phyloP scores from a whole-genome alignment of 73 alveolate species.

The Loxodes magnus region DNA sequence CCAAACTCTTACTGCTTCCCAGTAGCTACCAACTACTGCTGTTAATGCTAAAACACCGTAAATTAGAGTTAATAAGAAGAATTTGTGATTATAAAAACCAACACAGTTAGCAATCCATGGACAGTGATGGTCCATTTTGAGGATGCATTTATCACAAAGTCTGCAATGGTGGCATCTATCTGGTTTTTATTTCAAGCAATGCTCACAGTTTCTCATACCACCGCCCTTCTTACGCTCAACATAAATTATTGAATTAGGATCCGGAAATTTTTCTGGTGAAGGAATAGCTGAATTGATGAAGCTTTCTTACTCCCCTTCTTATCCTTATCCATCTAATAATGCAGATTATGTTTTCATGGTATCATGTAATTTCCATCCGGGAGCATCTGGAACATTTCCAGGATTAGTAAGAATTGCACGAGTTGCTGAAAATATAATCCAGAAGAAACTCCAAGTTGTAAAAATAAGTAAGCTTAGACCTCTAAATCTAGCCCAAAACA shows the following conservation, averaged over 20 bases:
- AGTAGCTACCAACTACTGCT: not conserved
- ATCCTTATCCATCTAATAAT: not conserved
- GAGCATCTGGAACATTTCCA: not conserved
- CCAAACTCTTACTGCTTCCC: not conserved
- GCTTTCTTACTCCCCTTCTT: too few species aligned
- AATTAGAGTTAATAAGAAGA: conserved; percentile 18
- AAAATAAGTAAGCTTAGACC: too few species aligned
- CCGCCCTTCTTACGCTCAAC: not conserved
- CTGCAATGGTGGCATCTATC: conserved; percentile 62
- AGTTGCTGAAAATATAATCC: too few species aligned
- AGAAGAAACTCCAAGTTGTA: too few species aligned
- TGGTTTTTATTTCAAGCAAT: conserved; percentile 42
- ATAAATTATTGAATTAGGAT: too few species aligned
- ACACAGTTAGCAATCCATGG: conserved; percentile 65
- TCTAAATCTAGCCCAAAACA: too few species aligned
- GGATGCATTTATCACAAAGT: conserved; percentile 47
- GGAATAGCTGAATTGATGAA: too few species aligned
- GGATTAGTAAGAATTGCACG: not conserved
- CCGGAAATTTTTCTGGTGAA: too few species aligned
- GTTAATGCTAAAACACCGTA: not conserved
- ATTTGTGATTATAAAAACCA: conserved; percentile 53
- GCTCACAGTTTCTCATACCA: not conserved
- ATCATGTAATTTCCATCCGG: not conserved
- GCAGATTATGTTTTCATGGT: not conserved
- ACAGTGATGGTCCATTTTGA: conserved; percentile 74